Evolutionary conservation across 73 alveolate genomes (phyloP).

Genomic region (Stentor coeruleus): DNA sequence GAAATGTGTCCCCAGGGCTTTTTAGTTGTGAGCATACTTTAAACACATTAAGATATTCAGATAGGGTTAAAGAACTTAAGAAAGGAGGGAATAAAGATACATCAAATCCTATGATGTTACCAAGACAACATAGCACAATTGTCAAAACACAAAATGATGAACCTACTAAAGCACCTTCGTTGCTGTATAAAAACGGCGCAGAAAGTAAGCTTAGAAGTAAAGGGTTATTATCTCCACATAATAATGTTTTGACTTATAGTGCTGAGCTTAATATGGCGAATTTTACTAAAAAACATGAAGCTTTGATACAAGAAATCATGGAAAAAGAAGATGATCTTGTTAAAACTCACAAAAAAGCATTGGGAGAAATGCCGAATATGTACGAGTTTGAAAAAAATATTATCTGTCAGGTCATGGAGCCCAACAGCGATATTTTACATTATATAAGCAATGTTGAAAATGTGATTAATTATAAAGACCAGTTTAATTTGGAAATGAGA

Average conservation of each 20-base stretch:
- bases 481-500: neutral
- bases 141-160: neutral
- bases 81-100: no score
- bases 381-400: neutral
- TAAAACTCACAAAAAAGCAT: neutral
- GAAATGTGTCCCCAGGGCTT: slow-evolving; percentile 96
- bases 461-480: neutral
- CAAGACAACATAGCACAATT: neutral
- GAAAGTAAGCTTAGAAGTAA: neutral
- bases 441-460: neutral
- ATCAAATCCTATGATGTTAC: neutral
- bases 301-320: neutral
- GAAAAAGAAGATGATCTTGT: no score
- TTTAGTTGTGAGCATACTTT: slow-evolving; percentile 97
- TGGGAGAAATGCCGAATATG: neutral
- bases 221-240: neutral
- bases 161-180: neutral
- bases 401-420: neutral
- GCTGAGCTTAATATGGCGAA: no score
- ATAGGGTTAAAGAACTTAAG: slow-evolving; percentile 28
- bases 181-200: neutral
- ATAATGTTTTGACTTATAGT: neutral
- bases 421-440: neutral
- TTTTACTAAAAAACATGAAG: neutral
- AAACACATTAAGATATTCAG: slow-evolving; percentile 80